phyloP scores from a whole-genome alignment of 306 rosid species.

The Vigna hirtella region DNA sequence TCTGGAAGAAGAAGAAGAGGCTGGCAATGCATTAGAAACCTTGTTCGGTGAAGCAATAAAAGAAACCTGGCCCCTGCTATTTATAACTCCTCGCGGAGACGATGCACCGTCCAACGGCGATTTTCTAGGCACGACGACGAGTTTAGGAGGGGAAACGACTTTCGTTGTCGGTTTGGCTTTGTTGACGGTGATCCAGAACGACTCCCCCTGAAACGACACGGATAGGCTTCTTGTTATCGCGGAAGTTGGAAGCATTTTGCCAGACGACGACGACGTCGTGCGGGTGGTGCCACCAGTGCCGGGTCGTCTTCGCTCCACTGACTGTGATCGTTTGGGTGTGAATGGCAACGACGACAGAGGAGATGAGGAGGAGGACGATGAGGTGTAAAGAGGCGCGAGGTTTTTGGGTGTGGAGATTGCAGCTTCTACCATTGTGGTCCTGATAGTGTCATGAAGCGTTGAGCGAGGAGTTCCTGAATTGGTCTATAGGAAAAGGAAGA shows the following conservation, averaged over 20 bases:
- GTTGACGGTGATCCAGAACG: neutral
- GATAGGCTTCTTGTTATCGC: neutral
- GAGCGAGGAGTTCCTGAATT: too few species aligned
- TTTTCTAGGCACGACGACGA: neutral
- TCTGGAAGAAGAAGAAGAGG: neutral
- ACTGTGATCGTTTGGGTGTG: too few species aligned
- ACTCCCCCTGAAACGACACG: conserved; percentile 1
- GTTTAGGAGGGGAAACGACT: neutral
- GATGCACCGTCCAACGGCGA: too few species aligned
- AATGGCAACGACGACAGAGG: too few species aligned
- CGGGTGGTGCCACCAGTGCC: neutral
- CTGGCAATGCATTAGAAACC: neutral
- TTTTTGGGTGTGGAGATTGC: too few species aligned
- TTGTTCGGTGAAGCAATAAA: neutral
- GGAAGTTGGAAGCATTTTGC: neutral
- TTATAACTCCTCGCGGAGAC: neutral
- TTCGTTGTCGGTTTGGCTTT: neutral
- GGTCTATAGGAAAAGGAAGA: too few species aligned
- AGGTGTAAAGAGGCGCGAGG: too few species aligned
- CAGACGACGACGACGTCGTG: neutral
- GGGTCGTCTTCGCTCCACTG: neutral
- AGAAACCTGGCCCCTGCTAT: conserved; percentile 10
- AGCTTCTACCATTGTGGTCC: too few species aligned
- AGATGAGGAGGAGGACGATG: too few species aligned
- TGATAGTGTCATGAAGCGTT: too few species aligned